A percentile compares a stretch with the other conserved stretches of the same genome.
Conservation (phyloP, 495 filamentous ascomycete genomes). For the Cercophora scortea region DNA sequence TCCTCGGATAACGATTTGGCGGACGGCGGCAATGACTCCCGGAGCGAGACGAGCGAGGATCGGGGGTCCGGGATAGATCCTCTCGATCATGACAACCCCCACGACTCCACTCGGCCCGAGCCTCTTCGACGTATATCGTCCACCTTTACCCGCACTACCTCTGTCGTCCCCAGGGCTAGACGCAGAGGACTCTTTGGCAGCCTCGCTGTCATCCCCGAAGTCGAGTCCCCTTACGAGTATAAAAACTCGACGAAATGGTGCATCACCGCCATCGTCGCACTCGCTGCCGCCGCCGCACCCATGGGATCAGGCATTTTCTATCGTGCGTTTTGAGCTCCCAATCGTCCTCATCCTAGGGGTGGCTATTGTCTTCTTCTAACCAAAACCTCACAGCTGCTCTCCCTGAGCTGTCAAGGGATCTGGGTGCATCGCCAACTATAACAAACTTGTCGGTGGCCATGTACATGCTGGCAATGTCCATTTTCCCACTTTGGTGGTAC, state of each 20-base stretch:
- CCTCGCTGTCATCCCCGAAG: conserved; percentile 73
- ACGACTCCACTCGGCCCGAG: background rate
- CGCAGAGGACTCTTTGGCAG: conserved; percentile 70
- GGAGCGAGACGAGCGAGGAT: too few species aligned
- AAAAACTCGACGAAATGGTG: conserved; percentile 68
- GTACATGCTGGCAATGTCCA: conserved; percentile 85
- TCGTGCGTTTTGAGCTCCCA: conserved; percentile 45
- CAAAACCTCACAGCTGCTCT: conserved; percentile 53
- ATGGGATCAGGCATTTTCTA: conserved; percentile 82
- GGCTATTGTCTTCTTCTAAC: background rate
- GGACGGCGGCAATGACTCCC: too few species aligned
- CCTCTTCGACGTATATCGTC: conserved; percentile 25
- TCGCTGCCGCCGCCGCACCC: conserved; percentile 69
- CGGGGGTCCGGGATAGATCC: too few species aligned
- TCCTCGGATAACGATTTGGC: too few species aligned
- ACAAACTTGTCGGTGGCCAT: conserved; percentile 78
- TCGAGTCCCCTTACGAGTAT: conserved; percentile 70
- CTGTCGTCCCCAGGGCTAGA: conserved; percentile 54
- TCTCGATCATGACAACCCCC: background rate
- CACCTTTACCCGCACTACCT: conserved; percentile 26
- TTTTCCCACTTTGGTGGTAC: conserved; percentile 87
- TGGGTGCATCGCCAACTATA: conserved; percentile 59
- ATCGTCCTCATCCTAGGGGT: background rate
- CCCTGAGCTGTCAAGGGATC: conserved; percentile 54
- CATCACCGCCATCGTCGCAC: conserved; percentile 71